Evolutionary conservation across 2,329 filamentous ascomycete species (phyloP).

Genomic region (Fusarium sp.): DNA sequence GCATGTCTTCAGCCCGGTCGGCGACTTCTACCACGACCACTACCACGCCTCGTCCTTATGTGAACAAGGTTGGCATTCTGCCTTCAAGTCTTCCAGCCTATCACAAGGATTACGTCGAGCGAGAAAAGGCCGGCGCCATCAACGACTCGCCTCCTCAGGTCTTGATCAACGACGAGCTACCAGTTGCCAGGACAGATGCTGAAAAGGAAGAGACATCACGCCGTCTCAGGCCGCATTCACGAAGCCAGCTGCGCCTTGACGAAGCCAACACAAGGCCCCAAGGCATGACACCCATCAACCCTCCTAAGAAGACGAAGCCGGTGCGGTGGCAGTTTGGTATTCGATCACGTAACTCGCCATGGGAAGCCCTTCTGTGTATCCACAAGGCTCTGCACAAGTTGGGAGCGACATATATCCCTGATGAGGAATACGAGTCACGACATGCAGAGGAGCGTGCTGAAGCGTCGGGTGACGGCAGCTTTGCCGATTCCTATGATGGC

Average conservation of each 20-base stretch:
- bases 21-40: slow-evolving; percentile 57
- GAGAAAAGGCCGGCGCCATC: slow-evolving; percentile 63
- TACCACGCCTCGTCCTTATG: slow-evolving; percentile 62
- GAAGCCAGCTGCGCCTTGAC: slow-evolving; percentile 73
- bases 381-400: slow-evolving; percentile 90
- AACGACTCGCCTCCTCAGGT: slow-evolving; percentile 54
- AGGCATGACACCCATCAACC: slow-evolving; percentile 67
- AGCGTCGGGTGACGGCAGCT: slow-evolving; percentile 51
- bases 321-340: slow-evolving; percentile 99
- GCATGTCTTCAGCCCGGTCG: slow-evolving; percentile 63
- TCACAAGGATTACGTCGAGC: slow-evolving; percentile 88
- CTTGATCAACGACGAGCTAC: slow-evolving; percentile 57
- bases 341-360: slow-evolving; percentile 88
- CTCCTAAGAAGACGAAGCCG: slow-evolving; percentile 75
- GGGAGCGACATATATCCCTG: slow-evolving; percentile 84
- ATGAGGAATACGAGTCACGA: slow-evolving; percentile 64
- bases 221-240: slow-evolving; percentile 84
- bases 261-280: slow-evolving; percentile 66
- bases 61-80: slow-evolving; percentile 89
- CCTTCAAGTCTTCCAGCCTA: slow-evolving; percentile 91
- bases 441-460: slow-evolving; percentile 54
- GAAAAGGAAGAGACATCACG: slow-evolving; percentile 83
- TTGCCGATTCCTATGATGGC: slow-evolving; percentile 51
- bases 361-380: slow-evolving; percentile 93
- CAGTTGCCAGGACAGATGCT: slow-evolving; percentile 66